Evolutionary conservation across 148 eudicot species (phyloP).

Genomic region (Limonium bicolor): DNA sequence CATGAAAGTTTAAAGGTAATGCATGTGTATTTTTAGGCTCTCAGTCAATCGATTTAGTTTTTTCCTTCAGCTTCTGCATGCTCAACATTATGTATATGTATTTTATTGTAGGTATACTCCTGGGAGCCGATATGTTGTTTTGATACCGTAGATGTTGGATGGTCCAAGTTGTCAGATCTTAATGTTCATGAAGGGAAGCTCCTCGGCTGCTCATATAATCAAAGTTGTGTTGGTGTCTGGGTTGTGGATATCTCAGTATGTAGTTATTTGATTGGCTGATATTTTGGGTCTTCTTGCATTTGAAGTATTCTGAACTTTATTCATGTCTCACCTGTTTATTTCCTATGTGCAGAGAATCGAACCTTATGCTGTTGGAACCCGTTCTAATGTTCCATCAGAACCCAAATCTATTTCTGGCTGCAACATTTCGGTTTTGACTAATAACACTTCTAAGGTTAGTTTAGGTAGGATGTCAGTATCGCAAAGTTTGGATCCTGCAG

Average conservation of each 20-base stretch:
- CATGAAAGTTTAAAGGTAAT: conserved; percentile 86
- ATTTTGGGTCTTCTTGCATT: too few species aligned
- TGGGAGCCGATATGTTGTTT: conserved; percentile 95
- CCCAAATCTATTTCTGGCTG: conserved; percentile 36
- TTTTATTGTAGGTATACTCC: conserved; percentile 53
- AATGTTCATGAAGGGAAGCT: conserved; percentile 97
- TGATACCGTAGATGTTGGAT: conserved; percentile 91
- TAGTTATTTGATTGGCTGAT: too few species aligned
- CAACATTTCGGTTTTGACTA: conserved; percentile 27
- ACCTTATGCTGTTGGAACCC: conserved; percentile 52
- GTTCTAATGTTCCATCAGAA: conserved; percentile 43
- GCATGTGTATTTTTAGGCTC: not conserved
- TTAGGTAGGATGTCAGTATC: conserved; percentile 51
- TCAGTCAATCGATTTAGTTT: not conserved
- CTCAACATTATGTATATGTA: not conserved
- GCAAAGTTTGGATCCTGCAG: conserved; percentile 44
- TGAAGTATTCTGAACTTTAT: too few species aligned
- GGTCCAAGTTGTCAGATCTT: conserved; percentile 92
- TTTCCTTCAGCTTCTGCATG: not conserved
- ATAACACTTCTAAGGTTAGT: conserved; percentile 41
- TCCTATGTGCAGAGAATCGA: conserved; percentile 51
- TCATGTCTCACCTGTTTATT: too few species aligned
- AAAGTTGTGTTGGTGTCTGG: conserved; percentile 99
- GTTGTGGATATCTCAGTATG: conserved; percentile 93
- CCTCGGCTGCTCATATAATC: conserved; percentile 94